These are phyloP conservation scores for Podila minutissima DNA, from an alignment of 192 early-diverging fungal genomes.

Conservation along the genomic window DNA sequence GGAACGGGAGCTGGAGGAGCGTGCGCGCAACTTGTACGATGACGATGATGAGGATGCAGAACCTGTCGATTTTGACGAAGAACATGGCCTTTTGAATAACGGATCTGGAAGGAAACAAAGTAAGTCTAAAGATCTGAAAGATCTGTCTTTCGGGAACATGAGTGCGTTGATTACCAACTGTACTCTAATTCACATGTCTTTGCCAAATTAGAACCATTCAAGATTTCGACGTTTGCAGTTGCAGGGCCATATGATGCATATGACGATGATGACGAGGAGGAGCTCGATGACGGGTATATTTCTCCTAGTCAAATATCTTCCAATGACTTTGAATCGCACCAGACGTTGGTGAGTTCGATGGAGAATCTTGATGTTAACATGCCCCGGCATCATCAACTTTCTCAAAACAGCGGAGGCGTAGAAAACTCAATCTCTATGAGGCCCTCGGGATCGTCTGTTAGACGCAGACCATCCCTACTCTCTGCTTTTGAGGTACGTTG, in stretches of 20 bases:
- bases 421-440: slow-evolving; percentile 40
- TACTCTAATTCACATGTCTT: too few species aligned
- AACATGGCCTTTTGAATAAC: slow-evolving; percentile 9
- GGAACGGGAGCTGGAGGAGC: slow-evolving; percentile 53
- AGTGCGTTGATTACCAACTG: too few species aligned
- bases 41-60: slow-evolving; percentile 11
- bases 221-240: slow-evolving; percentile 15
- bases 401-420: slow-evolving; percentile 39
- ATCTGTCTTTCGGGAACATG: too few species aligned
- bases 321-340: slow-evolving; percentile 27
- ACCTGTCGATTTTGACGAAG: slow-evolving; percentile 9
- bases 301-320: slow-evolving; percentile 26
- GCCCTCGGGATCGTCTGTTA: slow-evolving; percentile 24
- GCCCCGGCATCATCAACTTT: slow-evolving; percentile 23
- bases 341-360: slow-evolving; percentile 24
- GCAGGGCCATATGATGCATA: slow-evolving; percentile 41
- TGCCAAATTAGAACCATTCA: not conserved
- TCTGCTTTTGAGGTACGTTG: slow-evolving; percentile 63
- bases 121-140: not conserved
- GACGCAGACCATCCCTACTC: slow-evolving; percentile 58
- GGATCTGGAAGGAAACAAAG: not conserved
- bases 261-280: slow-evolving; percentile 45
- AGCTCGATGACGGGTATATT: slow-evolving; percentile 51
- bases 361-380: slow-evolving; percentile 28
- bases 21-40: slow-evolving; percentile 58